Evolutionary conservation across 495 filamentous ascomycete species (phyloP), one percentile per base, ranked within the genome.

Genomic region (Penicillium arizonense): DNA sequence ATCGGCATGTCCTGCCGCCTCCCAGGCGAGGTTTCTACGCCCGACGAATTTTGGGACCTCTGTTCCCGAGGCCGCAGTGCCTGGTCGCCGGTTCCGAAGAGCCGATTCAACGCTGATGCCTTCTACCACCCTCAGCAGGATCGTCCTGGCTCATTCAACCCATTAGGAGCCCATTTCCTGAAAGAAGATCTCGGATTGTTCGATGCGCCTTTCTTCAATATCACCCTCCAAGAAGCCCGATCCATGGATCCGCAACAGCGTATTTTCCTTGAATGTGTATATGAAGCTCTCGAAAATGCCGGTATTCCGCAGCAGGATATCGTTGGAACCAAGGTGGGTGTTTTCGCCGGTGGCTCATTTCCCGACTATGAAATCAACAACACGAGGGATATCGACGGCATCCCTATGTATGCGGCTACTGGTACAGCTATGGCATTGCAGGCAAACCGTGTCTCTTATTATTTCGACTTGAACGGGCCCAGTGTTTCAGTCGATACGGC

Each of bases 41-140:
- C 78, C 10, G 77, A 78, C 18, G 72, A 79, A 40, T 80, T 86
- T 47, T 85, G 82, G 81, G 74, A 83, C 14, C 60, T 85, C 5
- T 70, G 64, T 39, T 59, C 62, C 3, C 53, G 62, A 37, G 64
- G 47, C 1, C 59, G 58, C 42, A 67, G 63, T 47, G 54, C 63
- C 6, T 69, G 65, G 65, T 67, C 65, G 6, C 44, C 50, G 18
- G 44, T 60, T 8, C 61, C 62, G 1, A 55, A 55, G 14, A 43
- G 55, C 14, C 65, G 76, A 53, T 79, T 77, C 61, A 79, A 78
- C 53, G 64, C 71, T 4, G 70, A 73, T n/a, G 61, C 64, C 3
- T 76, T 77, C 44, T 69, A 73, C 37, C 76, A 78, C 50, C 65
- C 74, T 11, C 53, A 70, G 38, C 54, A 36, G 9, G 57, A 64